Base-by-base conservation (phyloP, 768 basidiomycete species). In the Naematelia aurantialba region DNA sequence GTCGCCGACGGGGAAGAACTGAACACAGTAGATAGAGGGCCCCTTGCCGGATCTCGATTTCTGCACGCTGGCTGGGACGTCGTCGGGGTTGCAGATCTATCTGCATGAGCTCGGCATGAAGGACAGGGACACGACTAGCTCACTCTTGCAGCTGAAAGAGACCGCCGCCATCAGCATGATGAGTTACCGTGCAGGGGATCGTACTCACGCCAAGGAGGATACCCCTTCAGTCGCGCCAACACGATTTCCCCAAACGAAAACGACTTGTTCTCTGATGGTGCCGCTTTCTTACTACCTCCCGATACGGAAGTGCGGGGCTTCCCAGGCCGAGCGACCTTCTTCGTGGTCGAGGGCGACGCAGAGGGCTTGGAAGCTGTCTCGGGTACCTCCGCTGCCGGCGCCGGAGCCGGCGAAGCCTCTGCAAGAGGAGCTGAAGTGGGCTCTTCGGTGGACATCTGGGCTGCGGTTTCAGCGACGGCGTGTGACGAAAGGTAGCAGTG, bases 1-100 rank as follows among this genome's bases (percentile, higher is more conserved):
- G 79, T 97, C 94, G 52, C 89, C 92, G 26, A 83, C 83, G 3
- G 96, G 92, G 83, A 96, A 98, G 83, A 93, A 99, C 64, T 87
- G 82, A 29, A 86, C 82, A 62, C 85, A 85, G 78, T 89, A 87
- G 29, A 60, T 67, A 65, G 85, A 87, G 12, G 79, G 80, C 10
- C 83, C 80, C 78, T 89, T 92, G 78, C 87, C 88, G 68, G 93
- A 91, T 19, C 87, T 87, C 73, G 89, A 87, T 65, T 81, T 84
- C 52, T 78, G 65, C 4, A 97, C 91, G 1, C 60, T 64, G 17
- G 79, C 64, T 21, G 88, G 87, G 0, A 89, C 85, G 2, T 67
- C 76, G 5, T 84, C 83, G 0, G 87, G 86, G 72, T 92, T 87
- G 47, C 90, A 85, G 64, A 98, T 82, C 92, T 97, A 76, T 5